Base-by-base conservation (phyloP, 2,329 filamentous ascomycete genomes). In the Lecanicillium sp. region DNA sequence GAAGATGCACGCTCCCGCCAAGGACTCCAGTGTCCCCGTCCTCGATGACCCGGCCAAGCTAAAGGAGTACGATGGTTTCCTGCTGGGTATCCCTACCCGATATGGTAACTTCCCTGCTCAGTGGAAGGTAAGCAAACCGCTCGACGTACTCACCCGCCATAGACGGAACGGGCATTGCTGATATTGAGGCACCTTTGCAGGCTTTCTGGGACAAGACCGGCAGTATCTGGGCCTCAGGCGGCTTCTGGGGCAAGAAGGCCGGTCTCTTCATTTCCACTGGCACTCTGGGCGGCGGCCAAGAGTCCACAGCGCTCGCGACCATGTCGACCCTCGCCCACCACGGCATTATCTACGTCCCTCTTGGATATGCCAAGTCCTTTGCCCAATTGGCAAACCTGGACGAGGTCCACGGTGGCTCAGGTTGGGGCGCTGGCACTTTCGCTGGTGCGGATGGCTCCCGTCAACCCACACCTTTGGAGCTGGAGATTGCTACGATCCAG, bases 51-150 rank as follows among this genome's bases (percentile, higher is more conserved):
- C 78, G 5, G 38, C 56, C 11, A 68, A 61, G 22, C 80, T 95
- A 31, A 76, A 80, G 56, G 47, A 69, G 38, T 96, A 94, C 68
- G 89, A 96, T 56, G 92, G 71, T 50, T 81, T 95, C 70, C 80
- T 98, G 48, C 75, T 96, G 54, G 92, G 92, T 50, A 92, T 96
- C 61, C 92, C 92, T 43, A 98, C 92, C 37, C 79, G 92, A 50
- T 98, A 86, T 69, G 92, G 92, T 54, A 96, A 94, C 78, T 95
- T 95, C 75, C 89, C 90, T 35, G 85, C 83, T 14, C 92, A 98
- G 69, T 95, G 85, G 85, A 95, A 92, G 73, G 64, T 63, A 48
- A 37, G 52, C 41, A 19, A 14, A 13, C n/a, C 9, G 34, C 29
- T 13, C 15, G 33, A 4, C 14, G 13, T 20, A n/a, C n/a, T n/a